Evolutionary conservation across 2,329 filamentous ascomycete species (phyloP), one percentile per base, ranked within the genome.

Genomic region (Pseudogymnoascus sp.): DNA sequence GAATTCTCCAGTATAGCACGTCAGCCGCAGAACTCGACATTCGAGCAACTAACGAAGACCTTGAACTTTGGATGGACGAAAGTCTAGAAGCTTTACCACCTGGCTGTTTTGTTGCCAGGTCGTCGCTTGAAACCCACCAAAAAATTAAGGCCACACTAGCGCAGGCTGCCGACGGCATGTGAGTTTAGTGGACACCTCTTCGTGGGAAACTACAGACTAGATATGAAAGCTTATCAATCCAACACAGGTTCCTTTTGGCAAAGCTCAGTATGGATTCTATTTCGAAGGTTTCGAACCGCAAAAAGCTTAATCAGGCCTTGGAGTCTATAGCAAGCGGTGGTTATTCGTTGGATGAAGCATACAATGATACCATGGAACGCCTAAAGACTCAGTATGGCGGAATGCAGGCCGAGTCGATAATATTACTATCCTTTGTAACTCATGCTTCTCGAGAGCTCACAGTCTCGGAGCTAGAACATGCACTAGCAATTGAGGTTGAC

Each of bases 341-440:
- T n/a, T 56, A 56, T 56, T 18, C 47, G 47, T 18, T 56, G 10
- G 47, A 56, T 12, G 25, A 56, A 3, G 47, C 2, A 18, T 56
- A 56, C n/a, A 56, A 56, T 56, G 25, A 56, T 56, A 56, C 47
- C 5, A 56, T 56, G 47, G 2, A 56, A 31, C 47, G 47, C n/a
- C 4, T 56, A 12, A 56, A 56, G 47, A 1, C 47, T 31, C 47
- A 56, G 18, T 6, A 5, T 4, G 16, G 25, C n/a, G 25, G 47
- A 33, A 33, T 33, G 25, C n/a, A 12, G n/a, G 16, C 47, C 1
- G 47, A 56, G 1, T 56, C 25, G 25, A 56, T 56, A 2, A 56
- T 56, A 56, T 18, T 56, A 33, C 47, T 56, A 18, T 56, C 47
- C 12, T 56, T 56, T 25, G 25, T 56, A 56, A 33, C 25, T 11